Conservation (phyloP, 73 alveolate species). For the Symbiodinium pilosum region DNA sequence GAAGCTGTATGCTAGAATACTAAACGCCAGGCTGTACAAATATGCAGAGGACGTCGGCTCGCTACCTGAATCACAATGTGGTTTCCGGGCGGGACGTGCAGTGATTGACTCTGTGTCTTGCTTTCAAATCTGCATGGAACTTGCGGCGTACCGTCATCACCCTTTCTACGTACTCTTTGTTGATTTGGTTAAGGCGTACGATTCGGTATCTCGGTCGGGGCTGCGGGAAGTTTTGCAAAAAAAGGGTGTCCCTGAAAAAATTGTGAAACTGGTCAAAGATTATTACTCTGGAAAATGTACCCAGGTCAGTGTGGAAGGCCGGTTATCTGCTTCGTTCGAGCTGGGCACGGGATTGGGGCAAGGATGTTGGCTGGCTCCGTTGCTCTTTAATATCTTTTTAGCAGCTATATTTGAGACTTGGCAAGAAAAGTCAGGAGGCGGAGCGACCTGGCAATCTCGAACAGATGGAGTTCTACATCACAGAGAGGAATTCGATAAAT, state of each 20-base stretch:
- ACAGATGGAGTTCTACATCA: neutral
- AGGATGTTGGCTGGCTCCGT: conserved; percentile 40
- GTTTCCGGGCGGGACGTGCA: conserved; percentile 35
- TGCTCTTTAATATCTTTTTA: neutral
- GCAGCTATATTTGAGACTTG: conserved; percentile 22
- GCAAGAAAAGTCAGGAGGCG: neutral
- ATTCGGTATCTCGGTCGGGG: neutral
- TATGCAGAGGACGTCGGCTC: neutral
- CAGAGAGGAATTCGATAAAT: neutral
- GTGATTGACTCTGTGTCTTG: neutral
- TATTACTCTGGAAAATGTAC: neutral
- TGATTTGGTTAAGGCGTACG: conserved; percentile 12
- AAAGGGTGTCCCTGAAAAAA: neutral
- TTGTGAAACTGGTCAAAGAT: neutral
- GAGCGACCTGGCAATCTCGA: neutral
- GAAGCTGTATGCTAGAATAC: neutral
- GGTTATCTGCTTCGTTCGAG: neutral
- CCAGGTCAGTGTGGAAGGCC: neutral
- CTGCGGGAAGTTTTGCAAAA: neutral
- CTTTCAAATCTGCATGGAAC: neutral
- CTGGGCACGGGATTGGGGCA: conserved; percentile 35
- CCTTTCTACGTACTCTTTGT: neutral
- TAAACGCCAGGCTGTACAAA: neutral
- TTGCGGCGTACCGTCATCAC: neutral
- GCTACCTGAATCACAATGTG: conserved; percentile 36